Evolutionary conservation across 108 stramenopile species (phyloP).

Genomic region (Cyclotella sp.): DNA sequence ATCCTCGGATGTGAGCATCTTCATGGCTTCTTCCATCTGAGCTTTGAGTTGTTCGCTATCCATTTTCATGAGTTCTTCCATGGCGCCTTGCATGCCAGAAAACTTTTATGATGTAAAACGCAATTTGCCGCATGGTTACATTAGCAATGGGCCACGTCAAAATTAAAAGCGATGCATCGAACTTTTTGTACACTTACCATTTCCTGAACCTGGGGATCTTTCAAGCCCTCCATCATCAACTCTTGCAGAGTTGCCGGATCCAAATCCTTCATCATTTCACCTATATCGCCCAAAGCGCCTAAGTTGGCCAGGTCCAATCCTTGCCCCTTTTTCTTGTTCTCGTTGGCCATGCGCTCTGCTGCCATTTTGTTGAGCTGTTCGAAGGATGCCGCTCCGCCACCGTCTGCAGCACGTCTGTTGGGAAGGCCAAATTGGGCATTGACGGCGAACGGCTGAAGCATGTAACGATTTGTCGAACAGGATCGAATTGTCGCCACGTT

Average conservation of each 20-base stretch:
- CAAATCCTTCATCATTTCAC: constrained; percentile 30
- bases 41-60: constrained; percentile 71
- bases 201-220: constrained; percentile 60
- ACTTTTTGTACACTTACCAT: constrained; percentile 52
- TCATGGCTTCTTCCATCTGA: constrained; percentile 83
- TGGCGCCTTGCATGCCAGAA: constrained; percentile 54
- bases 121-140: too few relatives aligned
- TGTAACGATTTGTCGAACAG: not conserved
- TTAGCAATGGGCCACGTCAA: too few relatives aligned
- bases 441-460: constrained; percentile 30
- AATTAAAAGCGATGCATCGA: not conserved
- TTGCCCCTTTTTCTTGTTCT: not conserved
- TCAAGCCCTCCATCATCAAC: constrained; percentile 54
- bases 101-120: constrained; percentile 11
- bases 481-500: too few relatives aligned
- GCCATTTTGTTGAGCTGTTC: constrained; percentile 51
- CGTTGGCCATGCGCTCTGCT: constrained; percentile 35
- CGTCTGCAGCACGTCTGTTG: constrained; percentile 45
- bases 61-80: constrained; percentile 79
- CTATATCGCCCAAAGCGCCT: constrained; percentile 36
- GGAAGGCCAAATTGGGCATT: constrained; percentile 75
- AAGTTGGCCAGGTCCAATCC: constrained; percentile 35
- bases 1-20: constrained; percentile 56
- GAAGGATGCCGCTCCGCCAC: constrained; percentile 42
- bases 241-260: constrained; percentile 36